Conservation (phyloP, 164 flowering plant species). For the Tetrastigma voinierianum region DNA sequence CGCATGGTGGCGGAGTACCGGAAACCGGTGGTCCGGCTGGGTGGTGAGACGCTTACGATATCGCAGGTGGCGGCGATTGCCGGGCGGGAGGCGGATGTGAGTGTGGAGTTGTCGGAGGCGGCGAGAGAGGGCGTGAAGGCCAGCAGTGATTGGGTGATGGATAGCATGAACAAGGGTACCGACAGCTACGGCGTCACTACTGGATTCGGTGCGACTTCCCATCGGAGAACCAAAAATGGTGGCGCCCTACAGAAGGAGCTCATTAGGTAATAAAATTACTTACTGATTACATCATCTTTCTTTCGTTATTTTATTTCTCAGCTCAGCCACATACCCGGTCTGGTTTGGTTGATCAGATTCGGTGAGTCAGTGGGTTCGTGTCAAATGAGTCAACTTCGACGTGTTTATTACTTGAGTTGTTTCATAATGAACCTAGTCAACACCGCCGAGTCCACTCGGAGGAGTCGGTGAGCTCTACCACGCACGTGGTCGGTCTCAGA, state of each 20-base stretch:
- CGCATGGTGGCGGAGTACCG: slow-evolving; percentile 60
- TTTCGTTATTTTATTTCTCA: too few relatives aligned
- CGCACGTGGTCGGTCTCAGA: too few relatives aligned
- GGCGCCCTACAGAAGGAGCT: slow-evolving; percentile 65
- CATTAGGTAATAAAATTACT: slow-evolving; percentile 63
- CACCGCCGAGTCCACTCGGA: too few relatives aligned
- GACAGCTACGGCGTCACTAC: slow-evolving; percentile 67
- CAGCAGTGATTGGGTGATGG: slow-evolving; percentile 77
- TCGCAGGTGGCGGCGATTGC: slow-evolving; percentile 63
- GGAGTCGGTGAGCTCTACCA: too few relatives aligned
- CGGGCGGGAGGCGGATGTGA: slow-evolving; percentile 15
- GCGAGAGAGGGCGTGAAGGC: slow-evolving; percentile 56
- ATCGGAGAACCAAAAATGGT: slow-evolving; percentile 59
- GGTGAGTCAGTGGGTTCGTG: too few relatives aligned
- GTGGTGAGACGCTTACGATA: slow-evolving; percentile 50
- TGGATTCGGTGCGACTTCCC: slow-evolving; percentile 69
- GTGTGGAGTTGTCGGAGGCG: slow-evolving; percentile 54
- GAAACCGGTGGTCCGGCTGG: slow-evolving; percentile 45
- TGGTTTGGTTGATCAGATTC: too few relatives aligned
- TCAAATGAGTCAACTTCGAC: too few relatives aligned
- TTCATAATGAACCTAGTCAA: too few relatives aligned
- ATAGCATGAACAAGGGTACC: slow-evolving; percentile 56
- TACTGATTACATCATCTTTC: too few relatives aligned
- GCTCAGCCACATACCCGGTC: too few relatives aligned
- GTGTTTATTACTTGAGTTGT: too few relatives aligned